Evolutionary conservation across 2,329 filamentous ascomycete genomes (phyloP).

Genomic region (Pseudogymnoascus sp.): DNA sequence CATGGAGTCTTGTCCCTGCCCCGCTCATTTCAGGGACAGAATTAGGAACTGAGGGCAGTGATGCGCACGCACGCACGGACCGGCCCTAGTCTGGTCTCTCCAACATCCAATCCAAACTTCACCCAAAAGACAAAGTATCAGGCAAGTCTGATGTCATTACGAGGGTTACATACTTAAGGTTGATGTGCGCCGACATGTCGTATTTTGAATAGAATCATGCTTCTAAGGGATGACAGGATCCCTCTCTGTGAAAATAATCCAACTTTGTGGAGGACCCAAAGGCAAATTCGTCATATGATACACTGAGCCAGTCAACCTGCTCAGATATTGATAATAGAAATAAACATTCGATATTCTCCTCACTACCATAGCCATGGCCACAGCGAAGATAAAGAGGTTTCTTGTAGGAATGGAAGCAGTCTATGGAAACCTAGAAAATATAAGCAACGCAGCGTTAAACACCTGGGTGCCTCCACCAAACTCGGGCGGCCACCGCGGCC

Average conservation of each 20-base stretch:
- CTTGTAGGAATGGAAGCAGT: neutral
- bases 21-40: neutral
- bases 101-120: neutral
- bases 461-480: slow-evolving; percentile 31
- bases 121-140: neutral
- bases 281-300: neutral
- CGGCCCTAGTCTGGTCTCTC: neutral
- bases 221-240: neutral
- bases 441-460: neutral
- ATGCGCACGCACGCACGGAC: neutral
- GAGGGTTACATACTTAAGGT: neutral
- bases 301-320: neutral
- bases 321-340: neutral
- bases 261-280: neutral
- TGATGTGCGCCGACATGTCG: neutral
- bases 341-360: neutral
- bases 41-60: neutral
- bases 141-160: slow-evolving; percentile 1
- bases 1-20: neutral
- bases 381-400: neutral
- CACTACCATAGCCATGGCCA: neutral
- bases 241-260: neutral
- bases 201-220: neutral
- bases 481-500: slow-evolving; percentile 48
- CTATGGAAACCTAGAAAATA: neutral